Base-by-base conservation (phyloP, 1,284 basidiomycete species). In the Ceratobasidium sp. region DNA sequence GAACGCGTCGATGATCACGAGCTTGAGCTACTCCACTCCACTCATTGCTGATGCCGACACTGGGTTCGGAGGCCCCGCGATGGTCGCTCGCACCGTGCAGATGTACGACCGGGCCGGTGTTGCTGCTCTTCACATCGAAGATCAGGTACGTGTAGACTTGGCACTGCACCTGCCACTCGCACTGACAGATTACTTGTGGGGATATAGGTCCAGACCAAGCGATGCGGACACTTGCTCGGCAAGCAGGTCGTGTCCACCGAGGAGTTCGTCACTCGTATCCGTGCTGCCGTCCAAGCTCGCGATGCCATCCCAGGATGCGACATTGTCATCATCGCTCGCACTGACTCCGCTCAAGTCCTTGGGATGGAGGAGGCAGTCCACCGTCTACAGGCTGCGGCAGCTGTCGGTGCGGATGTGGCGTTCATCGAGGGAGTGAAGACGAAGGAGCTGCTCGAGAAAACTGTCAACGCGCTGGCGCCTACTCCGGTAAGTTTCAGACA, bases 1-100 rank as follows among this genome's bases (percentile, higher is more conserved):
- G 79, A 84, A 83, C 73, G 87, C 87, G 5, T 82, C 85, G 76
- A 88, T 92, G 89, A 88, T 92, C 57, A 89, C 88, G 80, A 83
- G 87, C 66, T 77, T 92, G 28, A 75, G 43, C 52, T 62, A 54
- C 23, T 69, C 23, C 35, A 32, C 3, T 61, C 74, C 75, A 0
- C 88, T 94, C 41, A 93, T 93, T 75, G 92, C 91, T 1, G 91
- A 94, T 77, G 92, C 92, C 1, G 91, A 94, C 78, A 93, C 91
- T 57, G 92, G 91, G 84, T 93, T 92, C 75, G 92, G 92, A 72
- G 91, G 90, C 1, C 89, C 92, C 4, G 87, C 87, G 1, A 93
- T 89, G 83, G 88, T 93, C 49, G 90, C 89, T 26, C 88, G 92
- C 50, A 94, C 91, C 1, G 89, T 94, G 13, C 87, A 83, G 28